A percentile compares a stretch with the other conserved stretches of the same genome.
These are phyloP conservation scores for Agapanthus africanus DNA, from an alignment of 106 monocot genomes.

Conservation along the genomic window DNA sequence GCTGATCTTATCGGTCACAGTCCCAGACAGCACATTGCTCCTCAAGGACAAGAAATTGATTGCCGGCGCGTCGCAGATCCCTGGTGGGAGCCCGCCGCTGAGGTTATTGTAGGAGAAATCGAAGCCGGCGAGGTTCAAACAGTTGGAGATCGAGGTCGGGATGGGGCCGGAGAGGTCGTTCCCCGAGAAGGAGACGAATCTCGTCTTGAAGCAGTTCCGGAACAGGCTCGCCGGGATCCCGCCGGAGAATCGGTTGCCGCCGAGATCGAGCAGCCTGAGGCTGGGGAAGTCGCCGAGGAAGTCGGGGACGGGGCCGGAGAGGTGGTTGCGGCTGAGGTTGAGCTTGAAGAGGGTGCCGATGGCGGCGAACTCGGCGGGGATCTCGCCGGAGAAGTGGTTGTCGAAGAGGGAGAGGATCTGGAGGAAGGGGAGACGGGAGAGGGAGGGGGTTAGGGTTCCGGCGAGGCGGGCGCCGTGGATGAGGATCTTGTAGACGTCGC, in stretches of 20 bases:
- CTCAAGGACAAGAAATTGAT: conserved; percentile 56
- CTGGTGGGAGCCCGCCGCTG: conserved; percentile 52
- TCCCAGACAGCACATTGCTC: conserved; percentile 65
- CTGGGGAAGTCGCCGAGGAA: conserved; percentile 52
- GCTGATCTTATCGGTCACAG: conserved; percentile 38
- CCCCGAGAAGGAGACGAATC: conserved; percentile 73
- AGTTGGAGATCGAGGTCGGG: conserved; percentile 41
- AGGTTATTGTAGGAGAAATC: conserved; percentile 85
- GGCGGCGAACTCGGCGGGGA: conserved; percentile 14
- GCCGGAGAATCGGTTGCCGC: conserved; percentile 72
- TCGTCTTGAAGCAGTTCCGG: conserved; percentile 43
- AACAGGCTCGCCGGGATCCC: conserved; percentile 54
- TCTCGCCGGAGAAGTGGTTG: conserved; percentile 5
- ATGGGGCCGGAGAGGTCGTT: conserved; percentile 67
- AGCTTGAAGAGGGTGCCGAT: conserved; percentile 60
- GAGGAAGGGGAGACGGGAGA: conserved; percentile 48
- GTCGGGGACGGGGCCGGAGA: conserved; percentile 61
- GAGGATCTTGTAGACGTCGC: conserved; percentile 51
- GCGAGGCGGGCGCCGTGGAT: conserved; percentile 50
- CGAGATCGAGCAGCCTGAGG: conserved; percentile 91
- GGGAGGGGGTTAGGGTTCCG: conserved; percentile 47
- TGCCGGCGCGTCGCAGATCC: conserved; percentile 56
- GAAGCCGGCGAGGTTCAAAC: conserved; percentile 56
- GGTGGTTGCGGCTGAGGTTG: conserved; percentile 64
- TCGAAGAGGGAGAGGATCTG: conserved; percentile 15